A percentile compares a stretch with the other conserved stretches of the same genome.
These are phyloP conservation scores for Teratosphaeria zuluensis DNA, from an alignment of 2,329 filamentous ascomycete species.

Conservation along the genomic window DNA sequence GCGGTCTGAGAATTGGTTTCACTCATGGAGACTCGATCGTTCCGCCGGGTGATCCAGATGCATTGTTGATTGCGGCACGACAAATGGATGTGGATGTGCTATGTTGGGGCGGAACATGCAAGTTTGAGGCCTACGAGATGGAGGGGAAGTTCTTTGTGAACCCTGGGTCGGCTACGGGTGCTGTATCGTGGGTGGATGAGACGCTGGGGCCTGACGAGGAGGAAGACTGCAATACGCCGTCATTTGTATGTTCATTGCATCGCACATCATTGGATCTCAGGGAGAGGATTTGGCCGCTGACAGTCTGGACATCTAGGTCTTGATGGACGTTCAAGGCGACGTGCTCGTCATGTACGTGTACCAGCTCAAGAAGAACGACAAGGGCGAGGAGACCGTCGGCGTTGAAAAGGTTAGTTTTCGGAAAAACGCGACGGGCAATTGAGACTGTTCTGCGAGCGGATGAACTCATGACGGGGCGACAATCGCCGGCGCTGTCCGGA, in stretches of 20 bases:
- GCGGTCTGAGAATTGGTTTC: constrained; percentile 57
- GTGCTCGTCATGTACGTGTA: constrained; percentile 95
- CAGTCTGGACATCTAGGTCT: constrained; percentile 54
- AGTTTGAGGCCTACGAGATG: constrained; percentile 62
- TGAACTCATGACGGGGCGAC: neutral
- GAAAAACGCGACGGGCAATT: constrained; percentile 30
- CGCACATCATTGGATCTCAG: neutral
- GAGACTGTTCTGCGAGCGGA: constrained; percentile 19
- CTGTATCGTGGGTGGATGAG: constrained; percentile 47
- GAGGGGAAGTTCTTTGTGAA: constrained; percentile 65
- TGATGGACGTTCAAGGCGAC: constrained; percentile 98
- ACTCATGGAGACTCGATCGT: constrained; percentile 65
- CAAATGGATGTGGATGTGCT: constrained; percentile 64
- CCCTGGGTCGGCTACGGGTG: constrained; percentile 58
- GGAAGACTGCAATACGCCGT: neutral
- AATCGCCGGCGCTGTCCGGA: neutral
- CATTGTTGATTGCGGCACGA: constrained; percentile 55
- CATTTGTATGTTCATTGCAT: neutral
- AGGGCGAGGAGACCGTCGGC: constrained; percentile 43
- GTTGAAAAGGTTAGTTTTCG: constrained; percentile 49
- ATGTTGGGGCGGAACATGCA: constrained; percentile 60
- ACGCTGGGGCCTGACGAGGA: constrained; percentile 6
- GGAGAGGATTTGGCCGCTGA: neutral
- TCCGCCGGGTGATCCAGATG: constrained; percentile 57
- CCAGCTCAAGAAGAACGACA: constrained; percentile 43